These are phyloP conservation scores for Micractinium conductrix DNA, from an alignment of 139 green algal genomes.

Conservation along the genomic window DNA sequence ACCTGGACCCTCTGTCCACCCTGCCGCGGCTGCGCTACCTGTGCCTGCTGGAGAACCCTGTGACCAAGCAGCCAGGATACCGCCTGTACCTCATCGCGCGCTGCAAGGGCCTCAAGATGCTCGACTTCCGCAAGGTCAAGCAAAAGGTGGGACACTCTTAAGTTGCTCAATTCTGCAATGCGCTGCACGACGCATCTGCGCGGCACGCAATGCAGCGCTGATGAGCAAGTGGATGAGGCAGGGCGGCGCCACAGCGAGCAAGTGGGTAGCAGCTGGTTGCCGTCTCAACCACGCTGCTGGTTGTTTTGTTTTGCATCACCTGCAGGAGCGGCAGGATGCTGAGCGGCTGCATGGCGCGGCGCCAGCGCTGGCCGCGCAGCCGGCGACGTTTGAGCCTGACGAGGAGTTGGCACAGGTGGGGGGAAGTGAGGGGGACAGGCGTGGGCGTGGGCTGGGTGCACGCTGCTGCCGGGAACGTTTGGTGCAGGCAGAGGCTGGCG, in stretches of 20 bases:
- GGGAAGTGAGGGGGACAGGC: too few relatives aligned
- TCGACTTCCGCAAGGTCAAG: constrained; percentile 98
- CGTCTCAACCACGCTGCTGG: too few relatives aligned
- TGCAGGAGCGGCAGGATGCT: constrained; percentile 80
- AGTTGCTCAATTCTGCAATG: too few relatives aligned
- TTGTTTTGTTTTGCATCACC: background rate
- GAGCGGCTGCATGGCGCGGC: constrained; percentile 61
- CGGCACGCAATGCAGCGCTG: too few relatives aligned
- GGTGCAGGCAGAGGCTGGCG: too few relatives aligned
- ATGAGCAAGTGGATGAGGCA: too few relatives aligned
- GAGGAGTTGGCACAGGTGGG: constrained; percentile 64
- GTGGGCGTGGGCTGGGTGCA: too few relatives aligned
- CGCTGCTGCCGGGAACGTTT: too few relatives aligned
- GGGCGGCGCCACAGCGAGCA: too few relatives aligned
- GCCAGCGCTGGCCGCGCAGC: constrained; percentile 43
- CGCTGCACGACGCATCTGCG: too few relatives aligned
- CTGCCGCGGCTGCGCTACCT: constrained; percentile 78
- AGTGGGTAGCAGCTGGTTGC: background rate
- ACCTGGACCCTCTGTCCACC: constrained; percentile 86
- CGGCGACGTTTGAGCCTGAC: constrained; percentile 75
- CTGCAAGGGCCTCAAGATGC: constrained; percentile 80
- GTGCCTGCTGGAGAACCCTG: constrained; percentile 90
- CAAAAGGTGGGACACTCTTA: too few relatives aligned
- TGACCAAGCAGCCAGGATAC: constrained; percentile 68
- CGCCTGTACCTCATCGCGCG: constrained; percentile 88